Evolutionary conservation across 257 asterid genomes (phyloP).

Genomic region (Avicennia marina): DNA sequence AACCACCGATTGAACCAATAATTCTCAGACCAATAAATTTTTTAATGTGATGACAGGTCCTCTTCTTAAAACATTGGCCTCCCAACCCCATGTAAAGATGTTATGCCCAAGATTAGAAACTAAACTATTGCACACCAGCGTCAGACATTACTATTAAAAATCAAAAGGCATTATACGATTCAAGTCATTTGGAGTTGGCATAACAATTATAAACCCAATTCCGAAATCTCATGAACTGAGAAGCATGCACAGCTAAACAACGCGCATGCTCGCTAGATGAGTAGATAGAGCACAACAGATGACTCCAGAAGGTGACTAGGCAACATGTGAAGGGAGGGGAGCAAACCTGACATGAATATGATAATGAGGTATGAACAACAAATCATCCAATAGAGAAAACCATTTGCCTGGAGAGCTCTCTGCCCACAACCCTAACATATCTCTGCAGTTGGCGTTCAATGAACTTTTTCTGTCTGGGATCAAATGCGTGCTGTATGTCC

Average conservation of each 20-base stretch:
- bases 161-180: neutral
- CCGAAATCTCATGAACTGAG: neutral
- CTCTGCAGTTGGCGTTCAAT: slow-evolving; percentile 53
- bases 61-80: too few species aligned
- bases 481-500: slow-evolving; percentile 69
- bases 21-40: too few species aligned
- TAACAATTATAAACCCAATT: neutral
- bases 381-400: slow-evolving; percentile 59
- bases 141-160: too few species aligned
- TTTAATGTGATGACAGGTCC: too few species aligned
- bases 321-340: neutral
- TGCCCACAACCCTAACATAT: slow-evolving; percentile 63
- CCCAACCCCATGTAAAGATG: too few species aligned
- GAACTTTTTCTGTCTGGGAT: slow-evolving; percentile 43
- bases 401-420: slow-evolving; percentile 74
- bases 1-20: too few species aligned
- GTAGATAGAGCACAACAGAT: neutral
- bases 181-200: slow-evolving; percentile 4
- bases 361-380: slow-evolving; percentile 6
- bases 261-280: neutral
- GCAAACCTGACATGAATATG: slow-evolving; percentile 15
- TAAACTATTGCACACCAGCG: too few species aligned
- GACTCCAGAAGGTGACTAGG: neutral
- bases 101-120: too few species aligned
- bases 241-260: neutral